Percentiles rank a stretch among this genome's conserved stretches.
Conservation (phyloP, 257 asterid species). For the Dorcoceras hygrometricum region DNA sequence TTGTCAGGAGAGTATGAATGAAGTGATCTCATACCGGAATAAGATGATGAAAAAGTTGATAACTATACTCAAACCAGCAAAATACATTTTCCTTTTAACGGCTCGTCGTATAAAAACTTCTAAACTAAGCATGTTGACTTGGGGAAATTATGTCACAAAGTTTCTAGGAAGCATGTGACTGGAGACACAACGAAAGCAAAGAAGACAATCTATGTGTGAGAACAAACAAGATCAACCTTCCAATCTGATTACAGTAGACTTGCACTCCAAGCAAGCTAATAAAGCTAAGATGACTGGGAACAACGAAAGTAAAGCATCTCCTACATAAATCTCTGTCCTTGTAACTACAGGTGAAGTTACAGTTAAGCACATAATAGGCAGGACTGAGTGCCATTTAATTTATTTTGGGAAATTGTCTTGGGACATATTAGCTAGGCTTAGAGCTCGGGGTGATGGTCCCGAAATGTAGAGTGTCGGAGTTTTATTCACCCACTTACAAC, state of each 20-base stretch:
- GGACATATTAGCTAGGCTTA: conserved; percentile 34
- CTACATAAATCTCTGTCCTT: conserved; percentile 17
- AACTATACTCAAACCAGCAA: too few relatives aligned
- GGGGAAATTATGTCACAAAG: too few relatives aligned
- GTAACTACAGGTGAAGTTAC: neutral
- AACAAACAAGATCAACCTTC: conserved; percentile 34
- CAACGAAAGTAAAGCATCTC: conserved; percentile 34
- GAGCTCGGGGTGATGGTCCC: conserved; percentile 44
- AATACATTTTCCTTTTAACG: too few relatives aligned
- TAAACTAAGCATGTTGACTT: too few relatives aligned
- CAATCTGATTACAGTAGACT: conserved; percentile 34
- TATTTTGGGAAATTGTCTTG: conserved; percentile 42
- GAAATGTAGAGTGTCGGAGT: neutral
- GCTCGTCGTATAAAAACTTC: too few relatives aligned
- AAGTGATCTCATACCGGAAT: too few relatives aligned
- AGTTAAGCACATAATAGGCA: conserved; percentile 45
- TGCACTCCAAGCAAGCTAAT: conserved; percentile 32
- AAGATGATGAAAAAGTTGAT: too few relatives aligned
- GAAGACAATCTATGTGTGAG: conserved; percentile 47
- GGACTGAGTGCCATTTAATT: too few relatives aligned
- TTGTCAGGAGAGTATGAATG: too few relatives aligned
- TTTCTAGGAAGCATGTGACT: too few relatives aligned
- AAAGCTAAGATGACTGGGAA: conserved; percentile 35
- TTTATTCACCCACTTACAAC: too few relatives aligned
- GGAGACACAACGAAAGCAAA: conserved; percentile 41